A percentile compares a stretch with the other conserved stretches of the same genome.
phyloP scores from a whole-genome alignment of 495 filamentous ascomycete genomes.

The Astrothelium subdiscretum region DNA sequence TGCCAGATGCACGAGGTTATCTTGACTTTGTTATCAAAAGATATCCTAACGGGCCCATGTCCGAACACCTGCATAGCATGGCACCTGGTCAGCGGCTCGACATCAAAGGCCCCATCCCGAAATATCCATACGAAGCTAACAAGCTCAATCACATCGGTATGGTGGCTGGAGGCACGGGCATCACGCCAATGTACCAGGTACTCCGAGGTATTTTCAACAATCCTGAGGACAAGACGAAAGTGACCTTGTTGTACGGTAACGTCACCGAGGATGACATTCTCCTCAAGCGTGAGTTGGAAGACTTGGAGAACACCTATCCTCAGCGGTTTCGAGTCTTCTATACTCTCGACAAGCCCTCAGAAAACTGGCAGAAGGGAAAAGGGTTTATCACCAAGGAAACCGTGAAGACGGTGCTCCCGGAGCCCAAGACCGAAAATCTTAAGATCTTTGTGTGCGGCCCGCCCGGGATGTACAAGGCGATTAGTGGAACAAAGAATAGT shows the following conservation, averaged over 20 bases:
- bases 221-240: slow-evolving; percentile 91
- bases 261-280: slow-evolving; percentile 77
- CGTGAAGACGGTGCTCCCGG: slow-evolving; percentile 82
- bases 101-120: slow-evolving; percentile 90
- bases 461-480: slow-evolving; percentile 83
- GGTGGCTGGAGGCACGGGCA: slow-evolving; percentile 90
- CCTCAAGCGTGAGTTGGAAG: slow-evolving; percentile 66
- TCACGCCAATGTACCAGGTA: slow-evolving; percentile 91
- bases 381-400: slow-evolving; percentile 80
- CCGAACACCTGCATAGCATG: slow-evolving; percentile 74
- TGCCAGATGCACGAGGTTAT: slow-evolving; percentile 55
- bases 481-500: slow-evolving; percentile 79
- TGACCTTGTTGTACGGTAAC: slow-evolving; percentile 88
- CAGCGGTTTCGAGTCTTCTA: slow-evolving; percentile 87
- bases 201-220: slow-evolving; percentile 80
- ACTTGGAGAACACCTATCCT: slow-evolving; percentile 87
- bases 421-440: slow-evolving; percentile 78
- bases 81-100: slow-evolving; percentile 64
- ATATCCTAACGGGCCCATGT: slow-evolving; percentile 88
- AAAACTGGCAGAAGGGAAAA: slow-evolving; percentile 61
- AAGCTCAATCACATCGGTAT: slow-evolving; percentile 92
- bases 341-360: slow-evolving; percentile 74
- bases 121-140: slow-evolving; percentile 84
- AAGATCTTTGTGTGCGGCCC: slow-evolving; percentile 90
- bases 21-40: slow-evolving; percentile 84